Base-by-base conservation (phyloP, 305 asterid species). In the Rubia tinctorum region DNA sequence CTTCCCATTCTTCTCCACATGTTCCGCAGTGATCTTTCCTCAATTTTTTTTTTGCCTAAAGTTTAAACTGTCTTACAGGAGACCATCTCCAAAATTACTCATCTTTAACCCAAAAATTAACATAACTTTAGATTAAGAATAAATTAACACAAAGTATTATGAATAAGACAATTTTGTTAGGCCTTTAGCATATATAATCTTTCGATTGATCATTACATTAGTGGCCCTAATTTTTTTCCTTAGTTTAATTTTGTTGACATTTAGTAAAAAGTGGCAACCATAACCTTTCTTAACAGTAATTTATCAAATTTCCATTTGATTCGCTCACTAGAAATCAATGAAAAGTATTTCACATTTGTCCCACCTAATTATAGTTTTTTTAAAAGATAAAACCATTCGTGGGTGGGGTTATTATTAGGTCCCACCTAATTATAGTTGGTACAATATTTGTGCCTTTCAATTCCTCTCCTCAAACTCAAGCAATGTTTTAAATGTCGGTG, bases 401-500 rank as follows among this genome's bases (percentile, higher is more conserved):
- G n/a, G n/a, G n/a, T n/a, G n/a, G n/a, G n/a, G n/a, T n/a, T n/a
- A n/a, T n/a, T n/a, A n/a, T n/a, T n/a, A n/a, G n/a, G n/a, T n/a
- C n/a, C n/a, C n/a, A n/a, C n/a, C n/a, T n/a, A n/a, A n/a, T n/a
- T n/a, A n/a, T n/a, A n/a, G n/a, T n/a, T n/a, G n/a, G 1, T 17
- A 7, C 59, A 53, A 18, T 11, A 30, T 71, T 56, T 71, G 67
- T 71, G 67, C 43, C 61, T 71, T 20, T 61, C 74, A 58, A 56
- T 58, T 56, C 56, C 69, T 40, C 69, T 8, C 44, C 73, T 53
- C 39, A 18, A 10, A 55, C 13, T 71, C 37, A 70, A 70, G 55
- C 63, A 71, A 71, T 37, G 14, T 53, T 51, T 53, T 17, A 37
- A 20, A 56, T 71, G 74, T 71, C 74, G 74, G 74, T 56, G 74